Evolutionary conservation across 805 yeast genomes (phyloP).

Genomic region (Blastobotrys robertii): DNA sequence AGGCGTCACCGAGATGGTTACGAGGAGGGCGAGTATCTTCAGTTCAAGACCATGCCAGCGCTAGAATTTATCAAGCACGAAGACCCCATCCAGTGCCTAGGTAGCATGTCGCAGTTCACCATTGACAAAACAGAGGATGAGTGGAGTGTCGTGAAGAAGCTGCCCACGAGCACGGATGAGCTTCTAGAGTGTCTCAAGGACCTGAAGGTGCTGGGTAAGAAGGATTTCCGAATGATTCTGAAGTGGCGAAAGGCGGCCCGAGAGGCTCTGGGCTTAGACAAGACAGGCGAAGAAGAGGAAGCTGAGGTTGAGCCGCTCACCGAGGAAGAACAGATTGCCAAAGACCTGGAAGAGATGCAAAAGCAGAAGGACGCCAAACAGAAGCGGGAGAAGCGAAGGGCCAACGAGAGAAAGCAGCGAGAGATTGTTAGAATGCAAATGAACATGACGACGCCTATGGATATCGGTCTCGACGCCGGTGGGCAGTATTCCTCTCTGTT

Average conservation of each 20-base stretch:
- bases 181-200: conserved; percentile 78
- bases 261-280: conserved; percentile 59
- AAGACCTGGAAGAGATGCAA: conserved; percentile 66
- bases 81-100: conserved; percentile 77
- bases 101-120: conserved; percentile 56
- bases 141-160: conserved; percentile 58
- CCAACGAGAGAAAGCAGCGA: conserved; percentile 76
- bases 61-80: conserved; percentile 74
- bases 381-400: conserved; percentile 74
- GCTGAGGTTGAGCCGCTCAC: conserved; percentile 62
- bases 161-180: conserved; percentile 72
- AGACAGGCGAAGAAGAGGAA: conserved; percentile 37
- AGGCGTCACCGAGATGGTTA: conserved; percentile 91
- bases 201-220: conserved; percentile 86
- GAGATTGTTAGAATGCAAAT: conserved; percentile 88
- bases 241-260: conserved; percentile 88
- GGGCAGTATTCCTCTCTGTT: conserved; percentile 62
- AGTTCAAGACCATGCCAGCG: conserved; percentile 61
- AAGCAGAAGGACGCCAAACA: conserved; percentile 58
- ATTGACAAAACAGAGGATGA: conserved; percentile 58
- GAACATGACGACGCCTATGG: conserved; percentile 90
- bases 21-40: conserved; percentile 79
- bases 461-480: conserved; percentile 90
- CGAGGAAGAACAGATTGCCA: conserved; percentile 84
- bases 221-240: conserved; percentile 77